Conservation (phyloP, 345 rosid genomes). For the Acer saccharum region DNA sequence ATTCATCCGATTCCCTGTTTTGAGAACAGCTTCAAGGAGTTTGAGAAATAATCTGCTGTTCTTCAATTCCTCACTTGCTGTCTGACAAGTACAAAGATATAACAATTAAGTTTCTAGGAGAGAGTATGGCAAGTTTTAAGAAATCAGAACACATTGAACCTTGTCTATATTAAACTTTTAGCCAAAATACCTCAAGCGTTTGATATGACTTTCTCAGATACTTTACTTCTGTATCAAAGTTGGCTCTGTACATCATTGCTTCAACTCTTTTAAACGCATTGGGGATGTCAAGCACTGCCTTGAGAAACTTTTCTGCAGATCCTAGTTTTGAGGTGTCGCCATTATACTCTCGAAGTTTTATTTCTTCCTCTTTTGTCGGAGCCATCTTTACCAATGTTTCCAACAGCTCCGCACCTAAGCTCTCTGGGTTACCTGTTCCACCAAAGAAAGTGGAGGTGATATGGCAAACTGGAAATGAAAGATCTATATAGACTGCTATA, state of each 20-base stretch:
- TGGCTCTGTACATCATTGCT: conserved; percentile 95
- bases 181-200: conserved; percentile 73
- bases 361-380: conserved; percentile 97
- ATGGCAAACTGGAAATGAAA: conserved; percentile 11
- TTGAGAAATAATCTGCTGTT: conserved; percentile 89
- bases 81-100: conserved; percentile 41
- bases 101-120: conserved; percentile 18
- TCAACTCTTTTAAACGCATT: conserved; percentile 95
- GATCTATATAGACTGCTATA: neutral
- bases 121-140: neutral
- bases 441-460: conserved; percentile 21
- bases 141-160: neutral
- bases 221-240: conserved; percentile 86
- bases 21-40: conserved; percentile 94
- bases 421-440: conserved; percentile 79
- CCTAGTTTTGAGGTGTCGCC: conserved; percentile 82
- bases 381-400: conserved; percentile 98
- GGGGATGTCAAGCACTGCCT: conserved; percentile 85
- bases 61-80: conserved; percentile 86
- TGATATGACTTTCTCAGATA: conserved; percentile 85
- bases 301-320: conserved; percentile 89
- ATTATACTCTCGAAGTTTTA: conserved; percentile 77
- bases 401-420: conserved; percentile 88
- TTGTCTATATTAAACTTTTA: conserved; percentile 8
- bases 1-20: conserved; percentile 94